Evolutionary conservation across 2,329 filamentous ascomycete genomes (phyloP).

Genomic region (Trichoderma harzianum): DNA sequence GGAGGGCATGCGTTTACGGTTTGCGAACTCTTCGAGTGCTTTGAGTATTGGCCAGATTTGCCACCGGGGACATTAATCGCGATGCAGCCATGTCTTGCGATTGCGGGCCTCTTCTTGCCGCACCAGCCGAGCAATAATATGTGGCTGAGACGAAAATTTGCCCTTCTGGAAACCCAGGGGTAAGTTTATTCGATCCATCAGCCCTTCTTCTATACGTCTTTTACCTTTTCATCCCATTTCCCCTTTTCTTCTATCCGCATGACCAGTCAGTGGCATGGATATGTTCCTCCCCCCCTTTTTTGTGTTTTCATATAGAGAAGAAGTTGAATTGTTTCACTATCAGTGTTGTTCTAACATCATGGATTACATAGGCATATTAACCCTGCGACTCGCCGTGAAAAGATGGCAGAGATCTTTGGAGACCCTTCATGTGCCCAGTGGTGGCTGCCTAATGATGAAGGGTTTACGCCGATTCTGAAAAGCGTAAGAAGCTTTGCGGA

Average conservation of each 20-base stretch:
- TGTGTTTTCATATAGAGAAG: neutral
- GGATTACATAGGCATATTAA: slow-evolving; percentile 70
- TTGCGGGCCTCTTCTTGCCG: slow-evolving; percentile 77
- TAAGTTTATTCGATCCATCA: slow-evolving; percentile 41
- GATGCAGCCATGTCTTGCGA: slow-evolving; percentile 71
- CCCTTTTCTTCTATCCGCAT: neutral
- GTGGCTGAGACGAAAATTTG: slow-evolving; percentile 80
- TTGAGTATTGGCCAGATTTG: slow-evolving; percentile 67
- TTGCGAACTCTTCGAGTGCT: slow-evolving; percentile 75
- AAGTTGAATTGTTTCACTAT: neutral
- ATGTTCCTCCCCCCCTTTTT: neutral
- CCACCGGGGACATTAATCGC: slow-evolving; percentile 69
- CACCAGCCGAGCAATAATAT: slow-evolving; percentile 67
- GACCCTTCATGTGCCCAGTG: slow-evolving; percentile 70
- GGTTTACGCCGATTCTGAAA: slow-evolving; percentile 68
- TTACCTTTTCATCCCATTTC: neutral
- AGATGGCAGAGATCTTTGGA: slow-evolving; percentile 73
- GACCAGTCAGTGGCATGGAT: neutral
- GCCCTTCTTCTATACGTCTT: neutral
- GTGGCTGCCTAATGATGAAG: slow-evolving; percentile 87
- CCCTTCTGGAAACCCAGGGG: slow-evolving; percentile 74
- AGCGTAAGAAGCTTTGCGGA: slow-evolving; percentile 78
- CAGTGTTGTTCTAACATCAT: neutral
- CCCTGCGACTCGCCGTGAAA: slow-evolving; percentile 66
- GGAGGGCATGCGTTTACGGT: slow-evolving; percentile 62